phyloP scores from a whole-genome alignment of 345 rosid genomes.

The Crucihimalaya himalaica region DNA sequence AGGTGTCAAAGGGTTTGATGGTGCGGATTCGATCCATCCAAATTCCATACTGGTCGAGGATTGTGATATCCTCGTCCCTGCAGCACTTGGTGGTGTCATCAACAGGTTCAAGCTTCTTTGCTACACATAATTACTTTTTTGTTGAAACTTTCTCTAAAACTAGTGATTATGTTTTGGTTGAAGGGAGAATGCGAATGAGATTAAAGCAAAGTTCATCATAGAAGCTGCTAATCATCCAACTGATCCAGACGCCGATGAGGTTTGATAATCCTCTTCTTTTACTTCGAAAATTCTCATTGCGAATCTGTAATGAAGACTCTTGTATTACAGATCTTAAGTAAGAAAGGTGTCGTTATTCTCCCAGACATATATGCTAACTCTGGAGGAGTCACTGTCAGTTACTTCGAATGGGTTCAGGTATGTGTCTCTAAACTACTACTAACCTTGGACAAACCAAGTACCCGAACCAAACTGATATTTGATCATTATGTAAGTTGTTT shows the following conservation, averaged over 20 bases:
- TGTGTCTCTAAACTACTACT: neutral
- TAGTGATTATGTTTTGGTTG: slow-evolving; percentile 3
- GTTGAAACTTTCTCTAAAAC: neutral
- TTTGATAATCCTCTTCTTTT: slow-evolving; percentile 21
- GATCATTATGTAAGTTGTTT: slow-evolving; percentile 9
- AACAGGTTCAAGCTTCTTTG: slow-evolving; percentile 58
- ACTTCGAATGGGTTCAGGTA: slow-evolving; percentile 99
- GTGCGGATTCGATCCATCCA: slow-evolving; percentile 59
- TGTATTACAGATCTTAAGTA: slow-evolving; percentile 63
- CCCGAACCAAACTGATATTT: neutral
- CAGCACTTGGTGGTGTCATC: slow-evolving; percentile 97
- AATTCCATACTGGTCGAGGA: slow-evolving; percentile 72
- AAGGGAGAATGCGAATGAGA: slow-evolving; percentile 86
- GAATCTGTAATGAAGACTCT: slow-evolving; percentile 12
- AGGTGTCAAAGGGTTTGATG: slow-evolving; percentile 86
- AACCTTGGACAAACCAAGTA: neutral
- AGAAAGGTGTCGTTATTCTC: slow-evolving; percentile 94
- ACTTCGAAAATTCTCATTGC: neutral
- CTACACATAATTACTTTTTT: neutral
- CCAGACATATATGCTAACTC: slow-evolving; percentile 96
- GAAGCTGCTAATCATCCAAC: slow-evolving; percentile 99
- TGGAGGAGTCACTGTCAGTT: slow-evolving; percentile 97
- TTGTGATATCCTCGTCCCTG: slow-evolving; percentile 89
- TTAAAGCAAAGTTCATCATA: slow-evolving; percentile 83
- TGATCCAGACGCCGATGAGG: slow-evolving; percentile 95